A percentile compares a stretch with the other conserved stretches of the same genome.
Evolutionary conservation across 2,329 filamentous ascomycete species (phyloP).

Genomic region (Cladorrhinum sp.): DNA sequence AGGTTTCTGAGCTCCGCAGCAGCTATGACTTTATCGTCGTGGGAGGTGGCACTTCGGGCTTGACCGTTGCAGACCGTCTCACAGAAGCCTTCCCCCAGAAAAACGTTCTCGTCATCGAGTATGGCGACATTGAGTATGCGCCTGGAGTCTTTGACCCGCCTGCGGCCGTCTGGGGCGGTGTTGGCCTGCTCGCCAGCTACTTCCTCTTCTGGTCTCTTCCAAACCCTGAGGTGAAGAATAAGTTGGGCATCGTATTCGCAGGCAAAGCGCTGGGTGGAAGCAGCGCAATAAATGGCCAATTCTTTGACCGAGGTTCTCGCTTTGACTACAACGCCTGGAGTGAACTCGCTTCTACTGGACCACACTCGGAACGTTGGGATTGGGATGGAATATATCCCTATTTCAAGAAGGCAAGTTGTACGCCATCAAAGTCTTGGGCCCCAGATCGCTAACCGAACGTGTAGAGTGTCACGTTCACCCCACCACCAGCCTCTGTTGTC

Average conservation of each 20-base stretch:
- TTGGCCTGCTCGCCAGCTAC: not conserved
- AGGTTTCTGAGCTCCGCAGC: slow-evolving; percentile 29
- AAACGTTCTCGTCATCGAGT: slow-evolving; percentile 26
- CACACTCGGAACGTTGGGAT: slow-evolving; percentile 30
- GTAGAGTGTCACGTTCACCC: slow-evolving; percentile 33
- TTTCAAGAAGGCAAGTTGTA: slow-evolving; percentile 31
- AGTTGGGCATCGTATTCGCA: slow-evolving; percentile 29
- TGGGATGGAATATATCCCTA: slow-evolving; percentile 37
- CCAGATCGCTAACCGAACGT: not conserved
- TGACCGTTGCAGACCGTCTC: slow-evolving; percentile 35
- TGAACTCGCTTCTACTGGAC: slow-evolving; percentile 17
- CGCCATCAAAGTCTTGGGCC: not conserved
- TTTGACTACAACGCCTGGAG: slow-evolving; percentile 38
- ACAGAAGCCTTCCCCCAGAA: slow-evolving; percentile 30
- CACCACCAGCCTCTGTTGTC: slow-evolving; percentile 23
- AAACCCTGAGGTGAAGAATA: slow-evolving; percentile 27
- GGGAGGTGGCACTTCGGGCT: slow-evolving; percentile 34
- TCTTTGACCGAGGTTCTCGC: slow-evolving; percentile 37
- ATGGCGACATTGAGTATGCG: slow-evolving; percentile 24
- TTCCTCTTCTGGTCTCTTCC: slow-evolving; percentile 16
- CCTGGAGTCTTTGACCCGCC: slow-evolving; percentile 29
- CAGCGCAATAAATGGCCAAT: slow-evolving; percentile 38
- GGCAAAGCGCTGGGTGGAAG: slow-evolving; percentile 37
- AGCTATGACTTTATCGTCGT: slow-evolving; percentile 34
- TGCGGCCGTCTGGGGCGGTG: slow-evolving; percentile 17